Conservation (phyloP, 2,329 filamentous ascomycete genomes). For the Didymella exigua region DNA sequence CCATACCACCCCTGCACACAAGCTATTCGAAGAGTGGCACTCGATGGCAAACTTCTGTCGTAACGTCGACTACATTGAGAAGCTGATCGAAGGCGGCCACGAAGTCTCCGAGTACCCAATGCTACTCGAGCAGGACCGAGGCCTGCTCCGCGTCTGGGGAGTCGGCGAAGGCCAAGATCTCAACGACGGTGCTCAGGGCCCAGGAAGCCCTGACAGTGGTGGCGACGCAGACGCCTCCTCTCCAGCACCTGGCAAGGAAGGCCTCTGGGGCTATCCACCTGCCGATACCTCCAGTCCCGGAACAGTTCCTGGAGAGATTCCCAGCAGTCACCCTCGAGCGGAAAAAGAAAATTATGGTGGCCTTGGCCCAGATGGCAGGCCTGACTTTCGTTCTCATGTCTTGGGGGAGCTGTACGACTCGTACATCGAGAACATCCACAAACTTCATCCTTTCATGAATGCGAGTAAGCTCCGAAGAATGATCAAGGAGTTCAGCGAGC, state of each 20-base stretch:
- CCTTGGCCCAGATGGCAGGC: slow-evolving; percentile 57
- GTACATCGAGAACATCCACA: slow-evolving; percentile 66
- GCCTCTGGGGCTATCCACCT: slow-evolving; percentile 57
- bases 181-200: slow-evolving; percentile 54
- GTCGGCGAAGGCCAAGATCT: slow-evolving; percentile 75
- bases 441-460: slow-evolving; percentile 68
- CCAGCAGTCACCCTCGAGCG: slow-evolving; percentile 31
- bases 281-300: slow-evolving; percentile 48
- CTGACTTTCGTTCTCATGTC: slow-evolving; percentile 60
- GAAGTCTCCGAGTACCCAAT: slow-evolving; percentile 69
- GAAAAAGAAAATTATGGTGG: slow-evolving; percentile 55
- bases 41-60: slow-evolving; percentile 62
- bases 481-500: slow-evolving; percentile 55
- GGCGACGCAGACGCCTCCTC: slow-evolving; percentile 49
- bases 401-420: slow-evolving; percentile 58
- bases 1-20: slow-evolving; percentile 88
- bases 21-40: slow-evolving; percentile 72
- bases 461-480: slow-evolving; percentile 58
- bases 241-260: slow-evolving; percentile 52
- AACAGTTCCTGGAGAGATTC: slow-evolving; percentile 21
- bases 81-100: slow-evolving; percentile 62
- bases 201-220: slow-evolving; percentile 42
- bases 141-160: slow-evolving; percentile 76
- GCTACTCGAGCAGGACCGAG: slow-evolving; percentile 73
- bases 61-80: slow-evolving; percentile 36